Percentiles rank a stretch among this genome's conserved stretches.
These are phyloP conservation scores for Metarhizium sp. DNA, from an alignment of 2,329 filamentous ascomycete genomes.

Conservation along the genomic window DNA sequence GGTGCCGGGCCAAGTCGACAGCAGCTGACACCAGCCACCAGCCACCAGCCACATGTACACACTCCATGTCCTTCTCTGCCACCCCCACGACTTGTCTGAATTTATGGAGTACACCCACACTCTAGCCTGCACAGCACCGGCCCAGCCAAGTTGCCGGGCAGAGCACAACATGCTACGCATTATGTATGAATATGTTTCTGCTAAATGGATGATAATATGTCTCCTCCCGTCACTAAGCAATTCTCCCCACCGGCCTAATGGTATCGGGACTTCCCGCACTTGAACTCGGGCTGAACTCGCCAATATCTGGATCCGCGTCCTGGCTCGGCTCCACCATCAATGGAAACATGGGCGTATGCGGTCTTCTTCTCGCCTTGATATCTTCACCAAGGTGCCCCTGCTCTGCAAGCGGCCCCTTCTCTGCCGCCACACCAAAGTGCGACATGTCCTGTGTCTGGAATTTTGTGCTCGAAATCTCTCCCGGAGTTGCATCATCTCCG, in stretches of 20 bases:
- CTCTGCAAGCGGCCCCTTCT: neutral
- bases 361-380: neutral
- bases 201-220: neutral
- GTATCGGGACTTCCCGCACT: slow-evolving; percentile 9
- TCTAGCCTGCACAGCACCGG: too few relatives aligned
- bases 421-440: neutral
- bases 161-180: neutral
- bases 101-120: neutral
- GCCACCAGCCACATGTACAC: neutral
- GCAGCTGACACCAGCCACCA: neutral
- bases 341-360: slow-evolving; percentile 1
- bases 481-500: slow-evolving; percentile 10
- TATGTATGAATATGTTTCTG: neutral
- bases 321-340: neutral
- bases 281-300: neutral
- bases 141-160: too few relatives aligned
- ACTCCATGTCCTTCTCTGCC: too few relatives aligned
- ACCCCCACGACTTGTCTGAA: neutral
- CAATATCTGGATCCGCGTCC: neutral
- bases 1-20: neutral
- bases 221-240: neutral
- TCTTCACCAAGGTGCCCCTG: neutral
- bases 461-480: slow-evolving; percentile 9
- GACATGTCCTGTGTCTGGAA: neutral
- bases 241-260: slow-evolving; percentile 6